These are phyloP conservation scores for Nakataea oryzae DNA, from an alignment of 2,329 filamentous ascomycete genomes.

Conservation along the genomic window DNA sequence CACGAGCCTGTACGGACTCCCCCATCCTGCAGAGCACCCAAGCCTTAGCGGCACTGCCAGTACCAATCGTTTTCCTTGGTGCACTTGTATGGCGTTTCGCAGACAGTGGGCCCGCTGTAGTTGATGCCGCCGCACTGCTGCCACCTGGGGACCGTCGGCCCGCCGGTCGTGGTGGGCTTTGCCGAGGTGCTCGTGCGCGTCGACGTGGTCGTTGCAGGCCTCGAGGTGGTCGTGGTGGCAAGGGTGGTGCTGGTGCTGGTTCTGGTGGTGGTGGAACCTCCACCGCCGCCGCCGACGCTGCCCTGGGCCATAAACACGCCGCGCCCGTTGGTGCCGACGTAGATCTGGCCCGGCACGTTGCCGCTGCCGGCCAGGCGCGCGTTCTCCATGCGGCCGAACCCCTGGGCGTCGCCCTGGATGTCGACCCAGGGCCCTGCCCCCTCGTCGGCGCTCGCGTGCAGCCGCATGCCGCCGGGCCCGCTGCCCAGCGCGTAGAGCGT, in stretches of 20 bases:
- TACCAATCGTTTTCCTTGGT: background rate
- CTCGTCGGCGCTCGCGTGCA: conserved; percentile 32
- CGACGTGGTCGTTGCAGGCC: background rate
- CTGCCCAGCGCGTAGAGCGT: conserved; percentile 36
- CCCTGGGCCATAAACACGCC: conserved; percentile 29
- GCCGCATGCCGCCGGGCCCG: conserved; percentile 27
- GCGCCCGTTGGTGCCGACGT: conserved; percentile 39
- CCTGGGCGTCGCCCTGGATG: conserved; percentile 30
- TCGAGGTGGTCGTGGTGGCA: conserved; percentile 2
- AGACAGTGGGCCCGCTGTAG: background rate
- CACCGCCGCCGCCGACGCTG: conserved; percentile 9
- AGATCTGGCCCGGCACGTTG: conserved; percentile 33
- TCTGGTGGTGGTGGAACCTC: conserved; percentile 1
- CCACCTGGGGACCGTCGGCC: background rate
- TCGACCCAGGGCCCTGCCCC: conserved; percentile 22
- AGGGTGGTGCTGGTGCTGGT: conserved; percentile 4
- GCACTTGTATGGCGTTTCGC: background rate
- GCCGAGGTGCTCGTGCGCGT: background rate
- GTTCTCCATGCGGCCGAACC: conserved; percentile 31
- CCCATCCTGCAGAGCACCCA: too few species aligned
- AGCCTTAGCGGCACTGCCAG: background rate
- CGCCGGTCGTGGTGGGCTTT: background rate
- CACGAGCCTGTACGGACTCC: too few species aligned
- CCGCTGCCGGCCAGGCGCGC: conserved; percentile 31
- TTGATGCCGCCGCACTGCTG: background rate